Conservation (phyloP, 78 protist genomes). For the Dictyostelium citrinum region DNA sequence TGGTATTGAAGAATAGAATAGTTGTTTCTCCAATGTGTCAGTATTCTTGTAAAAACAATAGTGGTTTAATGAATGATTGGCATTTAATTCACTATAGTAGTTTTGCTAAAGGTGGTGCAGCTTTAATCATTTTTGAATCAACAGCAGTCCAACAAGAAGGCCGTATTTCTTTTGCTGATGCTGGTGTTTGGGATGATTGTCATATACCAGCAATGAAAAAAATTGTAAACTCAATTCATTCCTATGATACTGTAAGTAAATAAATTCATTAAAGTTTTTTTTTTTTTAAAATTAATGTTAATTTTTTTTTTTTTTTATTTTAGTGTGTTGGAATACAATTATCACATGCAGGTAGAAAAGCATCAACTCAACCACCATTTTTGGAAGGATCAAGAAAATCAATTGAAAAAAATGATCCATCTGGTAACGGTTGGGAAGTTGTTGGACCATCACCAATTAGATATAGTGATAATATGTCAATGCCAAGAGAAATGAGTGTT, state of each 20-base stretch:
- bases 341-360: slow-evolving; percentile 64
- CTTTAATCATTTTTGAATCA: slow-evolving; percentile 31
- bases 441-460: slow-evolving; percentile 6
- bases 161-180: slow-evolving; percentile 7
- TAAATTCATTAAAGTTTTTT: background rate
- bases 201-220: slow-evolving; percentile 29
- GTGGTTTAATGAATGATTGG: slow-evolving; percentile 48
- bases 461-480: background rate
- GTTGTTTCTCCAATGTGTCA: slow-evolving; percentile 35
- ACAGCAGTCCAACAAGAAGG: slow-evolving; percentile 38
- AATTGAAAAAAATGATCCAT: background rate
- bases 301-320: background rate
- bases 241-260: background rate
- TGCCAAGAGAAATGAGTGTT: slow-evolving; percentile 33
- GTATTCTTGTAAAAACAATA: background rate
- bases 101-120: slow-evolving; percentile 62
- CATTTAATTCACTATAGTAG: slow-evolving; percentile 19
- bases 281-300: background rate
- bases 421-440: slow-evolving; percentile 11
- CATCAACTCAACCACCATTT: background rate
- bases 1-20: slow-evolving; percentile 22
- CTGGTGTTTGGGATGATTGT: slow-evolving; percentile 27
- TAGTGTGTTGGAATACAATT: slow-evolving; percentile 26
- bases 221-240: slow-evolving; percentile 8
- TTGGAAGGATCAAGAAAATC: background rate